Conservation (phyloP, 768 basidiomycete genomes). For the Pleurotus tuoliensis region DNA sequence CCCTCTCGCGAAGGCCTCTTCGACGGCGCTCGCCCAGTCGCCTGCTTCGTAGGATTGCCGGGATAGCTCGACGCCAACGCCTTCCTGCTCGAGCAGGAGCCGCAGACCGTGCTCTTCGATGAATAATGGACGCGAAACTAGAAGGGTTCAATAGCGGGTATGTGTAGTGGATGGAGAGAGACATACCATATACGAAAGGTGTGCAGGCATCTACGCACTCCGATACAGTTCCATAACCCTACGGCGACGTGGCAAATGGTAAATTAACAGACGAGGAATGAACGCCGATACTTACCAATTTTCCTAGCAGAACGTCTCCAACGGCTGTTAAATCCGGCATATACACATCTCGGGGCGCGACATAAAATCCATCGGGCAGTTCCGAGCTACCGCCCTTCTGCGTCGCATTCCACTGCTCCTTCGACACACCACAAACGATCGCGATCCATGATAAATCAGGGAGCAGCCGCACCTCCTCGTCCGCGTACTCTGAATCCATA, state of each 20-base stretch:
- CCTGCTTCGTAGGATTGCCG: slow-evolving; percentile 67
- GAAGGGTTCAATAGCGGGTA: neutral
- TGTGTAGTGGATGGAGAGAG: neutral
- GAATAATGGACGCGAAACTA: slow-evolving; percentile 76
- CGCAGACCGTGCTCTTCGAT: slow-evolving; percentile 78
- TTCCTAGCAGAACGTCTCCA: slow-evolving; percentile 73
- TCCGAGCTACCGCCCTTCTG: slow-evolving; percentile 27
- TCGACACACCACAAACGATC: slow-evolving; percentile 71
- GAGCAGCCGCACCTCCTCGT: slow-evolving; percentile 40
- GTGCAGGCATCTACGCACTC: slow-evolving; percentile 76
- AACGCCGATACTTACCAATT: slow-evolving; percentile 48
- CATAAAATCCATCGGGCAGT: slow-evolving; percentile 68
- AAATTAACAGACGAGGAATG: neutral
- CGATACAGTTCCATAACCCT: slow-evolving; percentile 82
- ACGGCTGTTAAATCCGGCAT: slow-evolving; percentile 80
- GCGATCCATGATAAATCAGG: slow-evolving; percentile 76
- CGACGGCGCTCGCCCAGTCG: slow-evolving; percentile 60
- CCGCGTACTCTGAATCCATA: slow-evolving; percentile 10
- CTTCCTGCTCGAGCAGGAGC: slow-evolving; percentile 56
- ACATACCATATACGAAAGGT: slow-evolving; percentile 72
- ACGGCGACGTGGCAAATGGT: slow-evolving; percentile 1
- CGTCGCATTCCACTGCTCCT: slow-evolving; percentile 43
- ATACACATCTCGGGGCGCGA: slow-evolving; percentile 74
- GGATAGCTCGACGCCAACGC: slow-evolving; percentile 66
- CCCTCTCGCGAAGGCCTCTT: slow-evolving; percentile 56